Base-by-base conservation (phyloP, 1,284 basidiomycete genomes). In the Rhodotorula sp. region DNA sequence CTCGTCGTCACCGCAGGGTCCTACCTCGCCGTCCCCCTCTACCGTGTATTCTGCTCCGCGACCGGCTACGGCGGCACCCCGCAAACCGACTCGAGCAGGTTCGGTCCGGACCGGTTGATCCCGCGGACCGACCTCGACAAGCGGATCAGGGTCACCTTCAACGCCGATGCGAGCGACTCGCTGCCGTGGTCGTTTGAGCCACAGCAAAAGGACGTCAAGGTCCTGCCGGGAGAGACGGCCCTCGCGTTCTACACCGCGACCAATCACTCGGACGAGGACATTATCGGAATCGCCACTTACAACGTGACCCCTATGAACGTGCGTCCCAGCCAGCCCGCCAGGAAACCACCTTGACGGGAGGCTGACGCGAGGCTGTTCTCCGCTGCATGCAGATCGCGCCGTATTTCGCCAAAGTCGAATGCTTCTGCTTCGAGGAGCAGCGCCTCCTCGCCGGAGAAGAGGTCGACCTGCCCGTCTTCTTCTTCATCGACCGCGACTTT, bases 351-450 rank as follows among this genome's bases (percentile, higher is more conserved):
- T 39, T 23, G 48, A 49, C 18, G 48, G 48, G 21, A 49, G 48
- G 16, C 64, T 67, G 61, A 66, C 59, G 0, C 26, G n/a, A 23
- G 20, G 7, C 12, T 49, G 65, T 29, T 29, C 29, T 29, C 29
- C 29, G 29, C 29, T 29, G 29, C 16, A 15, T 34, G 12, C 80
- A 97, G 93, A 88, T 98, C 77, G 97, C 97, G 10, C 94, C 96
- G 0, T 99, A 98, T 82, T 99, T 99, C 81, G 93, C 95, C 69
- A 99, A 99, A 84, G 94, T 99, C 14, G 97, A 99, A 82, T 99
- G 97, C 79, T 99, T 99, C 85, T 99, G 97, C 83, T 99, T 99
- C 78, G 97, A 99, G 82, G 97, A 99, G 81, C 97, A 99, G 82
- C 92, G 90, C 79, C 87, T 99, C 26, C 84, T 97, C 31, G 95